Base-by-base conservation (phyloP, 305 asterid genomes). In the Ilex paraguariensis region DNA sequence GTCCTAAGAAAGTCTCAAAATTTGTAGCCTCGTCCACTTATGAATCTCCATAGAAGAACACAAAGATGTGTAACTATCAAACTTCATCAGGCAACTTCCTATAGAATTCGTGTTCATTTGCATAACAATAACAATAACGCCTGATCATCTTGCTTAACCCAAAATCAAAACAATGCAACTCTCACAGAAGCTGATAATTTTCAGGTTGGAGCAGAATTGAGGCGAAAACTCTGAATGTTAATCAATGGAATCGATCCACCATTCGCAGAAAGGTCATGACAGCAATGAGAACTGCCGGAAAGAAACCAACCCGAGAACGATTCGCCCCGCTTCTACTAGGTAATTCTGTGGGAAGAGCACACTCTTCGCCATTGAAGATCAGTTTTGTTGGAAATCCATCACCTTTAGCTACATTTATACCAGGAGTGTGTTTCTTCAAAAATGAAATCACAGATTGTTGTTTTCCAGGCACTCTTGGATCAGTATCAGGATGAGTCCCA, bases 311-410 rank as follows among this genome's bases (percentile, higher is more conserved):
- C 0, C 59, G 61, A 49, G 83, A 54, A 59, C 57, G 65, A 12
- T 30, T 55, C 6, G 70, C 73, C 8, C 67, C 79, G 16, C 49
- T 66, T 60, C 45, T 46, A 49, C 50, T 63, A 0, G 98, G 98
- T 4, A 88, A 45, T 7, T 57, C 57, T 5, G 66, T 76, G 1
- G 98, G 98, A 53, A 91, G 73, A 14, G 95, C 81, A 60, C 98
- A 91, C 54, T 91, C 98, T 68, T 81, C 98, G 1, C 98, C 98
- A 11, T 91, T 86, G 95, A 91, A 91, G 76, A 59, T 60, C 8
- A 91, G 56, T 66, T 77, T 86, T 0, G 91, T 30, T 15, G 98
- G 98, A 65, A 84, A 91, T 16, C 96, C 98, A 76, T 91, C 98
- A 3, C 98, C 96, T 0, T 49, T 31, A 0, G 74, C 14, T 9